A percentile compares a stretch with the other conserved stretches of the same genome.
Conservation (phyloP, 2,329 filamentous ascomycete genomes). For the Fusarium sp. region DNA sequence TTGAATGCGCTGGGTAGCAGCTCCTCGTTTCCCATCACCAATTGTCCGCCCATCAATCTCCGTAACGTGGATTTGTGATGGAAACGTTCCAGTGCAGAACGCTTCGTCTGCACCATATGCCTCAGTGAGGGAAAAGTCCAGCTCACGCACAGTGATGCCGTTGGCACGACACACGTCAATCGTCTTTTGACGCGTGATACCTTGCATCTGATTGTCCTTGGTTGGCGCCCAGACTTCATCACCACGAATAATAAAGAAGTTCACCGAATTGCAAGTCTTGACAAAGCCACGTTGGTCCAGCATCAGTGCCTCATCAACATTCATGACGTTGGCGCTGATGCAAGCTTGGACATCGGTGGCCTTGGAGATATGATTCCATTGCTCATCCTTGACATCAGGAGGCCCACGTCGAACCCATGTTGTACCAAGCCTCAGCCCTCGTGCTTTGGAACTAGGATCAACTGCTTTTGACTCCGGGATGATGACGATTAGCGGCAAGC, state of each 20-base stretch:
- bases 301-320: slow-evolving; percentile 50
- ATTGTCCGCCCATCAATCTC: not conserved
- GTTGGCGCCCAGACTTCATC: not conserved
- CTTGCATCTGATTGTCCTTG: not conserved
- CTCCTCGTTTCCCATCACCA: not conserved
- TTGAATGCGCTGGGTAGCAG: not conserved
- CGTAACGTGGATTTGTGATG: slow-evolving; percentile 6
- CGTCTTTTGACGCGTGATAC: slow-evolving; percentile 1
- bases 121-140: not conserved
- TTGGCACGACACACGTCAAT: slow-evolving; percentile 4
- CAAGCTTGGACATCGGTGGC: slow-evolving; percentile 52
- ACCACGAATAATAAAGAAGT: slow-evolving; percentile 1
- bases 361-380: slow-evolving; percentile 53
- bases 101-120: not conserved
- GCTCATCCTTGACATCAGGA: slow-evolving; percentile 52
- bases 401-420: slow-evolving; percentile 47
- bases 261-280: slow-evolving; percentile 2
- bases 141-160: not conserved
- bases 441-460: not conserved
- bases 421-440: not conserved
- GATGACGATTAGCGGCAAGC: not conserved
- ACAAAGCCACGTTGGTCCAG: not conserved
- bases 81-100: not conserved
- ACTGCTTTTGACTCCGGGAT: slow-evolving; percentile 2
- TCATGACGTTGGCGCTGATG: slow-evolving; percentile 50